Base-by-base conservation (phyloP, 192 early-diverging fungal species). In the Coemansia sp. region DNA sequence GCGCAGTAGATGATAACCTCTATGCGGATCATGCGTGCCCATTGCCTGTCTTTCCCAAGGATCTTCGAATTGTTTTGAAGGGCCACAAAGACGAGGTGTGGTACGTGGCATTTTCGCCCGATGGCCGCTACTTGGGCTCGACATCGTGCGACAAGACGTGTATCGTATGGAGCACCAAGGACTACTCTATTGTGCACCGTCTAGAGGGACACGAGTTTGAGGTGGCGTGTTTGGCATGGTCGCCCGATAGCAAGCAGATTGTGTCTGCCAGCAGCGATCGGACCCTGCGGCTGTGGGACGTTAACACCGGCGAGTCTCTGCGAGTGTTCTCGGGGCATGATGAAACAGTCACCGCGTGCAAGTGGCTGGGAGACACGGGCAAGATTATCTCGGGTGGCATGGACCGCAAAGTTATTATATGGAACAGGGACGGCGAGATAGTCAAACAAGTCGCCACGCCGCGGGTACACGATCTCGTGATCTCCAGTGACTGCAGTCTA, bases 41-140 rank as follows among this genome's bases (percentile, higher is more conserved):
- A 0, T 20, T 62, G 13, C 36, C 68, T 1, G 59, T 74, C 20
- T 86, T 86, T 46, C 85, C 85, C 31, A 75, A 51, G 20, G 74
- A 78, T 42, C 75, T 79, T 8, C 75, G 69, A 61, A 88, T 89
- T 42, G 80, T 72, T 40, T 78, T 91, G 36, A 89, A 85, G 55
- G 91, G 89, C 15, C 97, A 99, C 84, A 74, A 76, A 0, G 94
- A 98, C 78, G 96, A 99, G 83, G 96, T 99, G 9, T 99, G 97
- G 98, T 94, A 93, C 71, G 84, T 98, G 62, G 87, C 90, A 5
- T 99, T 97, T 75, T 98, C 96, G 8, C 92, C 93, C 43, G 86
- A 94, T 73, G 97, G 96, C 51, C 84, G 78, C 66, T 92, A 90
- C 71, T 83, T 99, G 31, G 98, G 95, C 16, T 98, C 98, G 2